Evolutionary conservation across 1,284 basidiomycete genomes (phyloP).

Genomic region (Irpex rosettiformis): DNA sequence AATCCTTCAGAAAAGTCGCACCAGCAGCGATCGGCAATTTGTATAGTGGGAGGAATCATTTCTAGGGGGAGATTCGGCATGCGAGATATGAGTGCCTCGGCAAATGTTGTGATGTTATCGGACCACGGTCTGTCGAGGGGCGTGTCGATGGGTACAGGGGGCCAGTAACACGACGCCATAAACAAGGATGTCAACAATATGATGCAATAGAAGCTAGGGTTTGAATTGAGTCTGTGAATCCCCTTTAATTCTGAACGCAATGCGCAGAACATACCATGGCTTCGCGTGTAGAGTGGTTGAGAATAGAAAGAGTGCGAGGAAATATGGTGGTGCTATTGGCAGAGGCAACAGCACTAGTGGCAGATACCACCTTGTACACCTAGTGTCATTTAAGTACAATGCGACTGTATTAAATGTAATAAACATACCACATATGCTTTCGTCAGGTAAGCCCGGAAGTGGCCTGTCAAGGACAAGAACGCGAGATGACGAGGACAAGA

Average conservation of each 20-base stretch:
- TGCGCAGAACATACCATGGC: constrained; percentile 57
- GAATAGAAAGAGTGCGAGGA: constrained; percentile 68
- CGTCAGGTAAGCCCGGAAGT: not conserved
- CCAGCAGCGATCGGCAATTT: constrained; percentile 74
- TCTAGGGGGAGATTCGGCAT: constrained; percentile 26
- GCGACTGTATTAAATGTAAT: not conserved
- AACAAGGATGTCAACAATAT: constrained; percentile 73
- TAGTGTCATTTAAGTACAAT: constrained; percentile 22
- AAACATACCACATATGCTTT: constrained; percentile 10
- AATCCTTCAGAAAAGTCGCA: constrained; percentile 62
- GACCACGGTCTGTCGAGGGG: constrained; percentile 61
- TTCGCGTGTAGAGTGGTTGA: constrained; percentile 73
- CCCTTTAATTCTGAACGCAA: too few relatives aligned
- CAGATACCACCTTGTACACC: constrained; percentile 82
- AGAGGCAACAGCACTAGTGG: constrained; percentile 71
- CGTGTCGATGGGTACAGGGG: constrained; percentile 63
- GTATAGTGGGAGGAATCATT: constrained; percentile 43
- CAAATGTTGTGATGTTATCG: constrained; percentile 64
- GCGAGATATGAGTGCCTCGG: constrained; percentile 50
- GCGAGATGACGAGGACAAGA: not conserved
- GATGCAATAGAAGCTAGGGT: constrained; percentile 74
- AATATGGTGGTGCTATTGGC: constrained; percentile 75
- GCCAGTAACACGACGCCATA: constrained; percentile 83
- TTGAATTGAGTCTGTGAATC: not conserved
- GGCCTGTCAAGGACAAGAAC: not conserved